Evolutionary conservation across 2,329 filamentous ascomycete genomes (phyloP).

Genomic region (Xylariales sp.): DNA sequence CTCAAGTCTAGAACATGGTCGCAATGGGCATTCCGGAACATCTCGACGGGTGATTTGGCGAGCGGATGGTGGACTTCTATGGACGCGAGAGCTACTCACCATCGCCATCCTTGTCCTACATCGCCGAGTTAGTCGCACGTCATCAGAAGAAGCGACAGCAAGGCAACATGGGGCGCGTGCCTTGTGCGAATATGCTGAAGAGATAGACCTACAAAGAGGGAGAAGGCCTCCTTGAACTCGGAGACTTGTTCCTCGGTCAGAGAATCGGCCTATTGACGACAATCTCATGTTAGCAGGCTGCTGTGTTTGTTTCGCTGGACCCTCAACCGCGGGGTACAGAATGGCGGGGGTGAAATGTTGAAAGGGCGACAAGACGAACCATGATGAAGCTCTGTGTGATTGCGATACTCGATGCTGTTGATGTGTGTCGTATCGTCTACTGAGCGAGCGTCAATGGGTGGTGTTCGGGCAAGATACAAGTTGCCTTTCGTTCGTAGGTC

Average conservation of each 20-base stretch:
- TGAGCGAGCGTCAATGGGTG: no score
- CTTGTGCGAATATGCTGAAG: no score
- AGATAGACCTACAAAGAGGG: slow-evolving; percentile 81
- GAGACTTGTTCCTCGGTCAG: slow-evolving; percentile 99
- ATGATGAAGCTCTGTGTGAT: no score
- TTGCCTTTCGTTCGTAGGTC: not conserved
- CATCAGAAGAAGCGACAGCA: slow-evolving; percentile 10
- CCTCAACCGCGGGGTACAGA: slow-evolving; percentile 13
- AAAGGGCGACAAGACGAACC: no score
- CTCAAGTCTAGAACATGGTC: not conserved
- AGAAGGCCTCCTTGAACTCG: slow-evolving; percentile 99
- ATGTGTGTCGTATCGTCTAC: no score
- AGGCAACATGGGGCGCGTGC: no score
- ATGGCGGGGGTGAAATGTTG: no score
- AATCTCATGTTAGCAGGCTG: slow-evolving; percentile 6
- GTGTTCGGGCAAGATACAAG: no score
- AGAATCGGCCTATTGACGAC: slow-evolving; percentile 73
- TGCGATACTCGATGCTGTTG: no score
- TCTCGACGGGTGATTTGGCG: no score
- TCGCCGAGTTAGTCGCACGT: slow-evolving; percentile 19
- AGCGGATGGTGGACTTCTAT: no score
- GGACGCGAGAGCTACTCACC: slow-evolving; percentile 54
- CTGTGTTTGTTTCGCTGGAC: slow-evolving; percentile 15
- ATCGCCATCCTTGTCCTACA: slow-evolving; percentile 85
- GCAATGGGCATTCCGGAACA: not conserved